phyloP scores from a whole-genome alignment of 225 moss, liverwort and hornwort species.

The Asterella californica region DNA sequence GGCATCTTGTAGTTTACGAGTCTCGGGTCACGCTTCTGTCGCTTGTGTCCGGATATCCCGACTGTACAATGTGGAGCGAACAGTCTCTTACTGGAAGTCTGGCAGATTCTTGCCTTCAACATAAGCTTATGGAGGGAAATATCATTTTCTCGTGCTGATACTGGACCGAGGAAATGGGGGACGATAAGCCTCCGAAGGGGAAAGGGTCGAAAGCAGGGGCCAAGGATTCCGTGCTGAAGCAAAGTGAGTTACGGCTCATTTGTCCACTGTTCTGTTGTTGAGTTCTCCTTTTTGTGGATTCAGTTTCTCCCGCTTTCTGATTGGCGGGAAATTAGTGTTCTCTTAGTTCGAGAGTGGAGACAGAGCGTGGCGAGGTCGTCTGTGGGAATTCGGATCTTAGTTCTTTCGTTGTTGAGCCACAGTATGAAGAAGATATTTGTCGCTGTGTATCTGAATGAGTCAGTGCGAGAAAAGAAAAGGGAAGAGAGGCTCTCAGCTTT shows the following conservation, averaged over 20 bases:
- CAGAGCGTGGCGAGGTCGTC: not conserved
- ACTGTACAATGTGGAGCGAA: too few relatives aligned
- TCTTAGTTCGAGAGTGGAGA: not conserved
- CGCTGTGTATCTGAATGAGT: not conserved
- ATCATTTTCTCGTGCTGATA: not conserved
- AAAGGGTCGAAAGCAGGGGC: constrained; percentile 13
- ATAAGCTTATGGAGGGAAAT: not conserved
- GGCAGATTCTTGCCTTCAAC: too few relatives aligned
- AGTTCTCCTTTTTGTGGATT: not conserved
- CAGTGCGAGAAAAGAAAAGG: not conserved
- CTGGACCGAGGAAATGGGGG: constrained; percentile 14
- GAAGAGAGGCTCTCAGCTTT: not conserved
- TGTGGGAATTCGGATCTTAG: not conserved
- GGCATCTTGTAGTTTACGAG: too few relatives aligned
- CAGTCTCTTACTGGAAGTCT: too few relatives aligned
- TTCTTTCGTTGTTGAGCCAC: not conserved
- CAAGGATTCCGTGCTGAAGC: constrained; percentile 25
- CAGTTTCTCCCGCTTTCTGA: too few relatives aligned
- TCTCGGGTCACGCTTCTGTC: too few relatives aligned
- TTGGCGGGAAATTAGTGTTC: not conserved
- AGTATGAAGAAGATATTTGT: not conserved
- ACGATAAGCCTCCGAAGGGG: constrained; percentile 16
- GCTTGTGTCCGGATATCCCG: too few relatives aligned
- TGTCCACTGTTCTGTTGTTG: not conserved
- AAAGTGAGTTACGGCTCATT: constrained; percentile 13